Percentiles rank a stretch among this genome's conserved stretches.
Evolutionary conservation across 2,329 filamentous ascomycete genomes (phyloP).

Genomic region (Talaromyces verruculosus): DNA sequence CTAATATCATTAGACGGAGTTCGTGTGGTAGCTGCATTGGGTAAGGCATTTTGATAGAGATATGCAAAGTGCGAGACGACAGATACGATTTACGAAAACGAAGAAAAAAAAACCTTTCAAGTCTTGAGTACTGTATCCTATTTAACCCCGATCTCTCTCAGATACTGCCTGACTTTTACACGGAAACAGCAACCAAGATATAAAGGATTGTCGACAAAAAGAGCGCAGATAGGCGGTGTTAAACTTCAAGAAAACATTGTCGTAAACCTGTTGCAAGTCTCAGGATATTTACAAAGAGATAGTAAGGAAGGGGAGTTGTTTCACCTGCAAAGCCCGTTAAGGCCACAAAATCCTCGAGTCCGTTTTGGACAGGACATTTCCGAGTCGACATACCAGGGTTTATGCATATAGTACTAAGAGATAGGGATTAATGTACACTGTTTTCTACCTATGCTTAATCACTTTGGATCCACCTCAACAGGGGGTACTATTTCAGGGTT

Average conservation of each 20-base stretch:
- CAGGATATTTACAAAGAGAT: not conserved
- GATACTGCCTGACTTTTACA: too few species aligned
- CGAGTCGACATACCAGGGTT: not conserved
- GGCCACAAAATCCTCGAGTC: not conserved
- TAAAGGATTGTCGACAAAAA: too few species aligned
- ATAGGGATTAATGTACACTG: not conserved
- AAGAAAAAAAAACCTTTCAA: too few species aligned
- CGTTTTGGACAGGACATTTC: not conserved
- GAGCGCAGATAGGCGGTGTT: too few species aligned
- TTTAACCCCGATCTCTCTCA: too few species aligned
- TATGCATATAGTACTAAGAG: not conserved
- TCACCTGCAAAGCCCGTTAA: not conserved
- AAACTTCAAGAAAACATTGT: too few species aligned
- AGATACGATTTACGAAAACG: too few species aligned
- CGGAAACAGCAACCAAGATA: too few species aligned
- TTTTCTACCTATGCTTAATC: not conserved
- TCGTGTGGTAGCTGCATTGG: not conserved
- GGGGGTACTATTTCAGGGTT: not conserved
- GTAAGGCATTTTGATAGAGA: too few species aligned
- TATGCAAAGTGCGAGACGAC: too few species aligned
- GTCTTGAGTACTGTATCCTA: too few species aligned
- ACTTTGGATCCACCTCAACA: not conserved
- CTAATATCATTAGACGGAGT: not conserved
- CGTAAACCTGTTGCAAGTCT: not conserved
- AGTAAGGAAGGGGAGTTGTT: not conserved